Base-by-base conservation (phyloP, 257 asterid genomes). In the Primulina tabacum region DNA sequence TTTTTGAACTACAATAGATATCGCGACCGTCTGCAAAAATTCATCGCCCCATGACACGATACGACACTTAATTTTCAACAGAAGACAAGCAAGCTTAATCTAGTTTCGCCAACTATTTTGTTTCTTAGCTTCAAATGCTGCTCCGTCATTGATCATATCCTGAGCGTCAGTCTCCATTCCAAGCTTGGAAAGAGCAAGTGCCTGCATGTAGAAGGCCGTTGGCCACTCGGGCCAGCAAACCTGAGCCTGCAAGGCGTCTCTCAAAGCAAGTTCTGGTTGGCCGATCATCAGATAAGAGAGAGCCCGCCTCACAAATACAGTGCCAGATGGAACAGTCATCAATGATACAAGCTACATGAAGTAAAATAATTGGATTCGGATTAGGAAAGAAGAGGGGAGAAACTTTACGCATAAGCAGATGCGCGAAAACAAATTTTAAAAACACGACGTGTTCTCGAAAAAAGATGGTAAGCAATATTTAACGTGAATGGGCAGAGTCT, bases 201-300 rank as follows among this genome's bases (percentile, higher is more conserved):
- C 96, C 82, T 93, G 96, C 89, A 93, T 78, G 77, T 90, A 93
- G 86, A 91, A 91, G 7, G 99, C 96, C 2, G 86, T 89, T 0
- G 97, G 95, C 99, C 99, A 93, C 80, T 91, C 97, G 0, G 97
- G 96, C 81, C 86, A 83, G 88, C 97, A 91, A 20, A 93, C 96
- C 76, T 93, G 99, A 6, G 99, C 96, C 73, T 92, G 98, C 98
- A 90, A 88, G 0, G 98, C 98, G 5, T 92, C 98, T 72, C 98
- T 79, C 28, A 93, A 78, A 0, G 96, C 99, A 28, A 86, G 83
- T 68, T 93, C 99, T 0, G 96, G 84, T 56, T 93, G 96, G 29
- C 79, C 97, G 0, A 89, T 69, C 97, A 93, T 89, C 84, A 93
- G 73, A 76, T 93, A 90, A 12, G 96, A 87, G 68, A 90, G 84